Evolutionary conservation across 257 asterid genomes (phyloP), one percentile per base, ranked within the genome.

Genomic region (Linaria vulgaris): DNA sequence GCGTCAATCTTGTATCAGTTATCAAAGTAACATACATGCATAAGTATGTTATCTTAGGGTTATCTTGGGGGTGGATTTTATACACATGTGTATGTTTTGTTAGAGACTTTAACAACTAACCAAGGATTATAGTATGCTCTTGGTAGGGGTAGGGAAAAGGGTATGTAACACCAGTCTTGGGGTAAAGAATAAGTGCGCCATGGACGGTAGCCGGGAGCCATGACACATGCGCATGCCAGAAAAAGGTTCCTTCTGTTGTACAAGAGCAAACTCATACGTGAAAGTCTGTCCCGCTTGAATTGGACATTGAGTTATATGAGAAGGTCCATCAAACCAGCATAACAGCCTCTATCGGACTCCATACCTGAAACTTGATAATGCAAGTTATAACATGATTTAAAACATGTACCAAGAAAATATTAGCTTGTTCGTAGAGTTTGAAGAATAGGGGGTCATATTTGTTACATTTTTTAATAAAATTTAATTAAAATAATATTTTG

Each of bases 291-390:
- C 95, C 0, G 91, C 19, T 68, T 78, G 87, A 21, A 86, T 74
- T 0, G 88, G 95, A 58, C 91, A 86, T 50, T 86, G 95, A 5
- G 85, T 86, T 1, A 86, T 66, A 50, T 78, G 84, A 9, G 86
- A 78, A 44, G 95, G 95, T 17, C 95, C 95, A 43, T 86, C 95
- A 0, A 74, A 77, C 95, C 95, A 86, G 63, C 85, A 78, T 1
- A 83, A 76, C 48, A 81, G 55, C 76, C 66, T 72, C 72, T 86
- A 91, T 17, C 82, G 66, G 43, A 86, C 76, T 1, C 95, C 91
- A 61, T 83, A 91, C 95, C 95, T 86, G 72, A 31, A 45, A 47
- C 17, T 51, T 31, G 10, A 59, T n/a, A n/a, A n/a, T n/a, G n/a
- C n/a, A n/a, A n/a, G n/a, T n/a, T n/a, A n/a, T n/a, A n/a, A n/a